Conservation (phyloP, 495 filamentous ascomycete genomes). For the Penicillium dipodomyicola region DNA sequence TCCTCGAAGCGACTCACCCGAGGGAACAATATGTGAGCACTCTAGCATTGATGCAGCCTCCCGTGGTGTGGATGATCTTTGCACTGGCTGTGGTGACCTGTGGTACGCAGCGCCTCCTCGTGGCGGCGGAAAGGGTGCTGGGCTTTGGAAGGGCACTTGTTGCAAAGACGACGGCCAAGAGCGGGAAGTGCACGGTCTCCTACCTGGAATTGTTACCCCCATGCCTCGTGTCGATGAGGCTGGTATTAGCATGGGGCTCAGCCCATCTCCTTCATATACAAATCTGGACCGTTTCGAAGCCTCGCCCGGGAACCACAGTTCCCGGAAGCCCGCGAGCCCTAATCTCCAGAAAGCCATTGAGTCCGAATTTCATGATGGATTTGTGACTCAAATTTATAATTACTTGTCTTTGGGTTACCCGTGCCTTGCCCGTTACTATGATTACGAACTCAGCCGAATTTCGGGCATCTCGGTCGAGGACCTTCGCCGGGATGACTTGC, state of each 20-base stretch:
- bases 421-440: constrained; percentile 74
- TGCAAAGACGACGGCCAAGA: constrained; percentile 20
- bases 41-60: constrained; percentile 25
- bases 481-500: constrained; percentile 68
- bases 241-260: constrained; percentile 7
- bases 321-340: constrained; percentile 22
- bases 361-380: constrained; percentile 72
- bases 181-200: constrained; percentile 8
- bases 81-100: constrained; percentile 34
- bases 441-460: constrained; percentile 78
- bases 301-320: not conserved
- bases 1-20: constrained; percentile 72
- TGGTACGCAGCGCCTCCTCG: constrained; percentile 37
- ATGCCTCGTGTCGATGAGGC: constrained; percentile 19
- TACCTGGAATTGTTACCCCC: constrained; percentile 30
- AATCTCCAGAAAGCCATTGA: constrained; percentile 53
- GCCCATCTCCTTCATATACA: constrained; percentile 6
- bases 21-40: constrained; percentile 74
- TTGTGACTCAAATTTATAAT: constrained; percentile 93
- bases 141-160: constrained; percentile 68
- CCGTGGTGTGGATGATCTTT: constrained; percentile 9
- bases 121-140: constrained; percentile 37
- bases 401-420: constrained; percentile 92
- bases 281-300: constrained; percentile 2
- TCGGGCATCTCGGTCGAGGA: constrained; percentile 62